These are phyloP conservation scores for Leptodermis oblonga DNA, from an alignment of 257 asterid genomes.

Conservation along the genomic window DNA sequence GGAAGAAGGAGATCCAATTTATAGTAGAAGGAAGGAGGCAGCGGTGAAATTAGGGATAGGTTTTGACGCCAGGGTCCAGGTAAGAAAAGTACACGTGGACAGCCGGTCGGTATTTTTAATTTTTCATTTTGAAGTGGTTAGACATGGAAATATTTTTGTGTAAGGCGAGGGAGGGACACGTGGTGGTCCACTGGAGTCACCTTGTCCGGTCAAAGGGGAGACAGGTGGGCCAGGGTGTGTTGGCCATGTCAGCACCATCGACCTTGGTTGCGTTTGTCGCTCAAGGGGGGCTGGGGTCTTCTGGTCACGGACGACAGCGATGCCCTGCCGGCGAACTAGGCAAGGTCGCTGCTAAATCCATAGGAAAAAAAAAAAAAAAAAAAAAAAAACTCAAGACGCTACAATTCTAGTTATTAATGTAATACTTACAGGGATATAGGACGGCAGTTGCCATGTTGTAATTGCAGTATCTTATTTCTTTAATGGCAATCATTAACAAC, in stretches of 20 bases:
- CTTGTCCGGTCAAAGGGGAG: background rate
- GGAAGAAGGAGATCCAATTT: background rate
- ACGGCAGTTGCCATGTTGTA: background rate
- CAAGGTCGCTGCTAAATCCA: conserved; percentile 12
- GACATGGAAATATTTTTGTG: conserved; percentile 24
- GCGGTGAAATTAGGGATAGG: background rate
- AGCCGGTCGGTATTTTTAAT: background rate
- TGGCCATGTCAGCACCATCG: conserved; percentile 29
- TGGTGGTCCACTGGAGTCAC: conserved; percentile 18
- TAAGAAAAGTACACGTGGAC: background rate
- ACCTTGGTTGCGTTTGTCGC: conserved; percentile 26
- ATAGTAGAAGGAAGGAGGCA: conserved; percentile 18
- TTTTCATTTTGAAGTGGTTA: conserved; percentile 4
- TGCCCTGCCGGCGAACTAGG: conserved; percentile 33
- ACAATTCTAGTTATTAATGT: background rate
- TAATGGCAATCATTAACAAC: background rate
- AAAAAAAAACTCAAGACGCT: background rate
- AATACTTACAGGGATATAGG: background rate
- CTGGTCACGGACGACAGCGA: conserved; percentile 31
- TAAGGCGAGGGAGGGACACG: conserved; percentile 6
- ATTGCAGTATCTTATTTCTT: background rate
- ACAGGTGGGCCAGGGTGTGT: conserved; percentile 12
- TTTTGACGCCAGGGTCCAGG: conserved; percentile 18
- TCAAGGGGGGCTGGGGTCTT: conserved; percentile 7
- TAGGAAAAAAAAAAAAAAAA: too few species aligned